Base-by-base conservation (phyloP, 192 early-diverging fungal species). In the Gaertneriomyces sp. region DNA sequence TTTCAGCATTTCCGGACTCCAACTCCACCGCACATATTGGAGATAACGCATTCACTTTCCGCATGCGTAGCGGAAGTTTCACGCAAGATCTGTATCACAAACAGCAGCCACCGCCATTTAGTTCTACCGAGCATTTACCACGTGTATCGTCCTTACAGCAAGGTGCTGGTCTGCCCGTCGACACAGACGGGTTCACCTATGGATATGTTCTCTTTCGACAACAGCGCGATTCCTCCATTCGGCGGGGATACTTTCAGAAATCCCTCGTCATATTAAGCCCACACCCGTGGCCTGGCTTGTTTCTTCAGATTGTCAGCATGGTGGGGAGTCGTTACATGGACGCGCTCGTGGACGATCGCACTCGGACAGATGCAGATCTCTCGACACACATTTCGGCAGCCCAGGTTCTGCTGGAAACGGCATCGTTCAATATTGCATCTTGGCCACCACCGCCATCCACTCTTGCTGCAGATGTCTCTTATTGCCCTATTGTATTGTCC, bases 121-220 rank as follows among this genome's bases (percentile, higher is more conserved):
- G 25, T 33, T 33, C 8, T 8, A 33, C 40, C 40, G 58, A 38
- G 40, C 9, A 9, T 17, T 19, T 9, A 60, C 58, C 9, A 45
- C 11, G 53, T 33, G 25, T 33, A 33, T 33, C 25, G 11, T 25
- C 57, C 43, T 38, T 62, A 33, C 52, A 60, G 65, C 58, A 53
- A 40, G 73, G 53, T 44, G 53, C 49, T 17, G 61, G 60, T 49
- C 53, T 72, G 58, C 79, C 69, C 16, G 65, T 83, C 11, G 77
- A 83, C 41, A 76, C 63, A 4, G 81, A 83, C 54, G 81, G 73
- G 62, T 79, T 67, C 60, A 77, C 77, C 14, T 92, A 98, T 74
- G 93, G 91, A 39, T 93, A 96, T 79, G 94, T 93, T 9, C 95
- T 94, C 68, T 98, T 98, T 68, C 80, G 94, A 25, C 94, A 98